phyloP scores from a whole-genome alignment of 306 rosid species.

The Rosa rugosa region DNA sequence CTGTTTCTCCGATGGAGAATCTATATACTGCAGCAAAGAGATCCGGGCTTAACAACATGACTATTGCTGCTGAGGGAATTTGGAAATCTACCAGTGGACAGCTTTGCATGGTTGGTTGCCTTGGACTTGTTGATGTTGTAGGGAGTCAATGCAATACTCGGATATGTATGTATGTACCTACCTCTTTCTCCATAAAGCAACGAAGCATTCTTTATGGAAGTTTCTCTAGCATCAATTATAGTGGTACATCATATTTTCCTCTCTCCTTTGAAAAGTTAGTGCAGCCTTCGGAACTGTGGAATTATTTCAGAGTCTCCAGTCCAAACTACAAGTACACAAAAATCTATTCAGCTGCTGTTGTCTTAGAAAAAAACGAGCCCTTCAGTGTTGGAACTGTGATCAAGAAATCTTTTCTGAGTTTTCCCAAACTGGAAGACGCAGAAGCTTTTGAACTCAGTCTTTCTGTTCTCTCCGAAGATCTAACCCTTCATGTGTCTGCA shows the following conservation, averaged over 20 bases:
- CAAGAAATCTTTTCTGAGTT: constrained; percentile 72
- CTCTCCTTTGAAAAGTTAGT: constrained; percentile 70
- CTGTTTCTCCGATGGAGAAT: constrained; percentile 72
- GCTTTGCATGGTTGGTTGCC: constrained; percentile 96
- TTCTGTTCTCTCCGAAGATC: constrained; percentile 81
- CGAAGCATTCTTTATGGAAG: constrained; percentile 71
- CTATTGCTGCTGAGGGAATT: constrained; percentile 80
- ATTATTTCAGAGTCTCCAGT: constrained; percentile 55
- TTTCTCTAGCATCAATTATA: constrained; percentile 49
- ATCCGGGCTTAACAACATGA: constrained; percentile 70
- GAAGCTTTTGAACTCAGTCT: constrained; percentile 57
- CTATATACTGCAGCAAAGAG: constrained; percentile 55
- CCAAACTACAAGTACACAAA: constrained; percentile 71
- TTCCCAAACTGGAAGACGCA: constrained; percentile 80
- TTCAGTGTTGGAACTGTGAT: constrained; percentile 62
- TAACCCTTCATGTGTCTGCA: constrained; percentile 58
- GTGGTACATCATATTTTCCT: constrained; percentile 53
- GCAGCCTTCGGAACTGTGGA: constrained; percentile 70
- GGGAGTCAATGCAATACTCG: constrained; percentile 57
- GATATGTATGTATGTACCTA: constrained; percentile 76
- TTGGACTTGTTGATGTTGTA: constrained; percentile 51
- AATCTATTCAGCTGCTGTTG: constrained; percentile 45
- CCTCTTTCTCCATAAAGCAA: constrained; percentile 65
- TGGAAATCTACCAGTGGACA: constrained; percentile 91
- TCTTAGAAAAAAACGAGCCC: constrained; percentile 62